Percentiles rank a stretch among this genome's conserved stretches.
phyloP scores from a whole-genome alignment of 495 filamentous ascomycete species.

The Talaromyces borbonicus region DNA sequence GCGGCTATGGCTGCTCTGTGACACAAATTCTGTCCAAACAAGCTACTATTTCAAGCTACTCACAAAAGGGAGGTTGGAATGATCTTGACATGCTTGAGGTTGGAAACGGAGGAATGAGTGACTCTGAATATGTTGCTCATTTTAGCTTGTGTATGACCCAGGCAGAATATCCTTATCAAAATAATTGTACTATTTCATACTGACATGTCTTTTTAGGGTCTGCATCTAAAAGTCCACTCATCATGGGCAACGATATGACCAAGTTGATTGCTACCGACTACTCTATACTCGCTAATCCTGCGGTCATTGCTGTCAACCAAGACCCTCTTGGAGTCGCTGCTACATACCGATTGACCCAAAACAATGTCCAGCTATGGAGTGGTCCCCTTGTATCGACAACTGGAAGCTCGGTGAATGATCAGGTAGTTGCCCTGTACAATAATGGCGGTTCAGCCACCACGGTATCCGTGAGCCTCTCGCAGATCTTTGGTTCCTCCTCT shows the following conservation, averaged over 20 bases:
- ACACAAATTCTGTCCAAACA: slow-evolving; percentile 1
- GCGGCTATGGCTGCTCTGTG: slow-evolving; percentile 1
- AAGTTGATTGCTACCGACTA: slow-evolving; percentile 12
- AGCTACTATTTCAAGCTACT: not conserved
- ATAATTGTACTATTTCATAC: not conserved
- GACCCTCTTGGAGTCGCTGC: slow-evolving; percentile 26
- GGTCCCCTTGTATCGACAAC: not conserved
- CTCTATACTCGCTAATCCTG: slow-evolving; percentile 24
- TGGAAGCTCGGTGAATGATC: not conserved
- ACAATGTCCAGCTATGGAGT: slow-evolving; percentile 3
- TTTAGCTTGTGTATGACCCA: slow-evolving; percentile 16
- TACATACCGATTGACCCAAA: slow-evolving; percentile 16
- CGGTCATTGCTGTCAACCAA: slow-evolving; percentile 31
- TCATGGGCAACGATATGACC: slow-evolving; percentile 19
- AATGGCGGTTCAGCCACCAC: not conserved
- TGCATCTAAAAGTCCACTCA: slow-evolving; percentile 19
- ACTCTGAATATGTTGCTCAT: slow-evolving; percentile 21
- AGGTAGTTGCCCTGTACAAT: slow-evolving; percentile 1
- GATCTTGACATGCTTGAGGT: slow-evolving; percentile 50
- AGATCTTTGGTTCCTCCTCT: not conserved
- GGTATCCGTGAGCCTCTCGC: not conserved
- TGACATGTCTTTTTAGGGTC: slow-evolving; percentile 9
- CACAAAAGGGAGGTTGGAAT: slow-evolving; percentile 16
- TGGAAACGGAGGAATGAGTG: slow-evolving; percentile 43
- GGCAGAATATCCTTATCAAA: not conserved